Percentiles rank a stretch among this genome's conserved stretches.
Conservation (phyloP, 768 basidiomycete species). For the Suillus cothurnatus region DNA sequence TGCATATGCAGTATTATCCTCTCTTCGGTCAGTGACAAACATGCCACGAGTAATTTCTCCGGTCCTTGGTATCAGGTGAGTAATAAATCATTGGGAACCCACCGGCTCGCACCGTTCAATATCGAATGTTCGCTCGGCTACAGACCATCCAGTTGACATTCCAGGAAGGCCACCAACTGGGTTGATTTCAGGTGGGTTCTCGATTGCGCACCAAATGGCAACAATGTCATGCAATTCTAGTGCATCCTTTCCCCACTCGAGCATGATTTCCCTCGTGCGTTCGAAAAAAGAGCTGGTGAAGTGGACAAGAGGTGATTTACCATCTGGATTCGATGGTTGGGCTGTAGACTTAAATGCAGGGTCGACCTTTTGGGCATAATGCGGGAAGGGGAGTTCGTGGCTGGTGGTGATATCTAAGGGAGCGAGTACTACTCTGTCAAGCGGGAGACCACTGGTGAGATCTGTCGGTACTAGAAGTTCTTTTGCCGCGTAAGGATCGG, state of each 20-base stretch:
- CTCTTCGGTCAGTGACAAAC: conserved; percentile 81
- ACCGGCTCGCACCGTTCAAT: conserved; percentile 58
- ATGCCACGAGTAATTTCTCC: conserved; percentile 87
- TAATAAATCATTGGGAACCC: conserved; percentile 2
- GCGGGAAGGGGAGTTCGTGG: conserved; percentile 75
- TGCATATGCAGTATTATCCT: conserved; percentile 63
- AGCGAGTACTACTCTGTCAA: conserved; percentile 67
- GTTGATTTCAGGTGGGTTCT: conserved; percentile 55
- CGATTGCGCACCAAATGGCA: conserved; percentile 85
- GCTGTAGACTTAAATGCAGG: conserved; percentile 53
- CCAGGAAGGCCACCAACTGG: conserved; percentile 22
- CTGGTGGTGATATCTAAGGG: conserved; percentile 83
- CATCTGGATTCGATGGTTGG: conserved; percentile 45
- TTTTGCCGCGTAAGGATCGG: conserved; percentile 84
- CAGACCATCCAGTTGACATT: conserved; percentile 58
- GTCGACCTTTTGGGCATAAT: conserved; percentile 63
- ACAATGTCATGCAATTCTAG: conserved; percentile 92
- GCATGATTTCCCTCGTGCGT: conserved; percentile 74
- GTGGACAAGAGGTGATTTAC: conserved; percentile 65
- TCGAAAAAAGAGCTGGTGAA: conserved; percentile 83
- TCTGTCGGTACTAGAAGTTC: conserved; percentile 54
- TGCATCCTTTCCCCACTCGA: conserved; percentile 77
- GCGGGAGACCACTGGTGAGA: conserved; percentile 50
- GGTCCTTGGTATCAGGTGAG: conserved; percentile 38
- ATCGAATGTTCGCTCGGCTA: conserved; percentile 55